Evolutionary conservation across 2,329 filamentous ascomycete species (phyloP).

Genomic region (Exophiala lecanii-corni): DNA sequence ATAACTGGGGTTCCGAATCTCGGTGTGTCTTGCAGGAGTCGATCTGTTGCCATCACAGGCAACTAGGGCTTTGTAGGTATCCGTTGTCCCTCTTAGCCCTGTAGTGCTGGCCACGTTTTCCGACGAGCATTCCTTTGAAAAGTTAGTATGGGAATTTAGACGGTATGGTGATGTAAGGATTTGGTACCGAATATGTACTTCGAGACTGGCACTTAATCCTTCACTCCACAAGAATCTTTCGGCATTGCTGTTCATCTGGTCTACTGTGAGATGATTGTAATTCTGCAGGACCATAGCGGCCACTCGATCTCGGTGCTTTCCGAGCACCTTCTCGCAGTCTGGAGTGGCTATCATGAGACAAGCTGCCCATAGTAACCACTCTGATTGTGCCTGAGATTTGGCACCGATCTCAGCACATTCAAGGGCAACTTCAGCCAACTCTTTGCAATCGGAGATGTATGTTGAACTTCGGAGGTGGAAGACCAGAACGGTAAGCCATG

Average conservation of each 20-base stretch:
- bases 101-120: too few species aligned
- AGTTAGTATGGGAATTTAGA: too few species aligned
- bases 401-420: constrained; percentile 9
- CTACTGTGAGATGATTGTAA: constrained; percentile 4
- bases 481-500: constrained; percentile 12
- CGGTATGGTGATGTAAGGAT: too few species aligned
- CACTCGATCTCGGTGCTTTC: constrained; percentile 1
- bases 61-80: too few species aligned
- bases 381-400: constrained; percentile 5
- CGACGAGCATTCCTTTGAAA: too few species aligned
- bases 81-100: too few species aligned
- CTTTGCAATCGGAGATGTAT: constrained; percentile 7
- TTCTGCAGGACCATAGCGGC: background rate
- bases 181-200: too few species aligned
- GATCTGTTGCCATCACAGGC: too few species aligned
- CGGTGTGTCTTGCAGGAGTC: too few species aligned
- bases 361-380: constrained; percentile 15
- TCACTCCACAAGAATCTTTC: constrained; percentile 15
- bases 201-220: constrained; percentile 7
- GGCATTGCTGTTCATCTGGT: constrained; percentile 9
- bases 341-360: constrained; percentile 12
- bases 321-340: constrained; percentile 7
- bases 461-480: constrained; percentile 15
- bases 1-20: too few species aligned
- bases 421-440: constrained; percentile 10